Base-by-base conservation (phyloP, 495 filamentous ascomycete genomes). In the Aspergillus sclerotiicarbonarius region DNA sequence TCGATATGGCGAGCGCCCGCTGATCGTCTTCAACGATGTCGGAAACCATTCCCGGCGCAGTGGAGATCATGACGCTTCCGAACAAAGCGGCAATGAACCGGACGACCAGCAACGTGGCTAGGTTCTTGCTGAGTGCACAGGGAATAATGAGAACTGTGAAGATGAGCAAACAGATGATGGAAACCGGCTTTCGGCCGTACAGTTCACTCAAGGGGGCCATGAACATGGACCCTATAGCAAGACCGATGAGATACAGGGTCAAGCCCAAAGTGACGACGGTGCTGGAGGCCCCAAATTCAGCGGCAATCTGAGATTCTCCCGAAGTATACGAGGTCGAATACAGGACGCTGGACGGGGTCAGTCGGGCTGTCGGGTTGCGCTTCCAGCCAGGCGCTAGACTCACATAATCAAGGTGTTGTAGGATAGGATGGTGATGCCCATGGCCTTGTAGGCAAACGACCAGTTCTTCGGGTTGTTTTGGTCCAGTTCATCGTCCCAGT, bases 11-110 rank as follows among this genome's bases (percentile, higher is more conserved):
- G 16, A 94, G 68, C n/a, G 88, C 87, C 9, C 90, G 82, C 59
- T 84, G 78, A 30, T 90, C 79, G 54, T 88, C 84, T 63, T 91
- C 91, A 3, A 83, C 80, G 13, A 94, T 86, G 69, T 97, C 92
- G 30, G 87, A 84, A 1, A 97, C 80, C 48, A 90, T 91, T 15
- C 91, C 92, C 1, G 92, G 90, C 2, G 87, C 84, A 61, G 92
- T 95, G 4, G 85, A 83, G 16, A 96, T 82, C 82, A 92, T 87
- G 35, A 87, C 89, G 10, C 85, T 82, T 20, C 89, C 91, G 37
- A 87, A 89, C 16, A 92, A 61, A 3, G 89, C 91, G 0, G 87
- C 87, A 58, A 93, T 83, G 63, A 92, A 94, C 5, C 91, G 73
- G 9, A 86, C 79, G 3, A 87, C 71, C 9, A 95, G 77, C 43